These are phyloP conservation scores for Colletotrichum sp. DNA, from an alignment of 2,329 filamentous ascomycete genomes.

Conservation along the genomic window DNA sequence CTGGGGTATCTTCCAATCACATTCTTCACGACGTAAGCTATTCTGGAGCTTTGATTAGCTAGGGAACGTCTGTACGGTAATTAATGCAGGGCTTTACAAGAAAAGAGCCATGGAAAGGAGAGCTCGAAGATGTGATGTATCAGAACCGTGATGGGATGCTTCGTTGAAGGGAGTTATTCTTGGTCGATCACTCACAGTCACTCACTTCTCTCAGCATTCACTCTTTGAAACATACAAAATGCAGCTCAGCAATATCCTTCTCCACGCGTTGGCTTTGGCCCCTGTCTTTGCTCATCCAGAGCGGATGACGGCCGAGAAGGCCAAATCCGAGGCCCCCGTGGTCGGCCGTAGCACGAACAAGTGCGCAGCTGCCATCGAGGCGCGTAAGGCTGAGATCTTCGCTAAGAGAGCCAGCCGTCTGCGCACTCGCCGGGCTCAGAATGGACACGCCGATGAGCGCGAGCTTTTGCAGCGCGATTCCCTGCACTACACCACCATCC, in stretches of 20 bases:
- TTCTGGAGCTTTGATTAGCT: neutral
- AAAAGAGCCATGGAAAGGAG: neutral
- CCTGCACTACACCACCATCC: conserved; percentile 28
- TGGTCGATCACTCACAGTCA: neutral
- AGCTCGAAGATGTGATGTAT: neutral
- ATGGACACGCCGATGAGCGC: conserved; percentile 25
- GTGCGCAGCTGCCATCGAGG: conserved; percentile 48
- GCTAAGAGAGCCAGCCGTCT: neutral
- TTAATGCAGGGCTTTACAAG: neutral
- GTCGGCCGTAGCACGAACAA: conserved; percentile 39
- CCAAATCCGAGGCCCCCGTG: conserved; percentile 52
- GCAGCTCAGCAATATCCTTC: neutral
- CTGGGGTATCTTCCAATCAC: neutral
- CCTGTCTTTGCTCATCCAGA: conserved; percentile 46
- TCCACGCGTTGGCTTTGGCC: neutral
- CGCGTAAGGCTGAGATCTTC: conserved; percentile 49
- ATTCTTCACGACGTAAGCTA: neutral
- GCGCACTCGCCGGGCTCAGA: neutral
- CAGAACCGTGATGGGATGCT: neutral
- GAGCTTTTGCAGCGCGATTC: conserved; percentile 29
- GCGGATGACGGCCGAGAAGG: conserved; percentile 50
- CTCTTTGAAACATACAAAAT: neutral
- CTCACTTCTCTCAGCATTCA: neutral
- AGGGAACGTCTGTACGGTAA: neutral
- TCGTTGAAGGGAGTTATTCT: neutral